These are phyloP conservation scores for Ephemerocybe angulata DNA, from an alignment of 768 basidiomycete genomes.

Conservation along the genomic window DNA sequence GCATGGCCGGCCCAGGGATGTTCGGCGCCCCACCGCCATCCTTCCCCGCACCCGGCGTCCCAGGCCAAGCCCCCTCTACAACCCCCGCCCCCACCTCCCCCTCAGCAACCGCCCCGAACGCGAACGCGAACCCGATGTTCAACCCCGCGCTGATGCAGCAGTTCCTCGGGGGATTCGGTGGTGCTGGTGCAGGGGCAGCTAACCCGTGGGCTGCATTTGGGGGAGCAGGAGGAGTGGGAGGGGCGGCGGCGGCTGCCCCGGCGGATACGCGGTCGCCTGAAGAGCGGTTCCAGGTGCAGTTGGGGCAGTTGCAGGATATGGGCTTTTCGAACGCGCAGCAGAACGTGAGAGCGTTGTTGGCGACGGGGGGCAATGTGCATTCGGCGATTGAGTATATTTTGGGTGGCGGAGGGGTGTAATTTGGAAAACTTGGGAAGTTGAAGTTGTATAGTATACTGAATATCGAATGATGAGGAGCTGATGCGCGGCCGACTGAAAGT, in stretches of 20 bases:
- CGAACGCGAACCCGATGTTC: slow-evolving; percentile 34
- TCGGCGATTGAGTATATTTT: slow-evolving; percentile 92
- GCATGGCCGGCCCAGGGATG: slow-evolving; percentile 17
- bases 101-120: slow-evolving; percentile 9
- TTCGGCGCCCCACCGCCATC: slow-evolving; percentile 22
- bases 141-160: slow-evolving; percentile 46
- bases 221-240: slow-evolving; percentile 23
- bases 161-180: slow-evolving; percentile 29
- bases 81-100: slow-evolving; percentile 36
- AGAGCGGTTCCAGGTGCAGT: slow-evolving; percentile 86
- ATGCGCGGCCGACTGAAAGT: too few species aligned
- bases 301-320: slow-evolving; percentile 94
- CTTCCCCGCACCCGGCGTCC: slow-evolving; percentile 58
- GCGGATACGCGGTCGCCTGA: slow-evolving; percentile 77
- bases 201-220: slow-evolving; percentile 21
- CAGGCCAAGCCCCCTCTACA: slow-evolving; percentile 3
- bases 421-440: too few species aligned
- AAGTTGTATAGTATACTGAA: too few species aligned
- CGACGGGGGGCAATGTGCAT: slow-evolving; percentile 91
- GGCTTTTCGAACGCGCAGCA: slow-evolving; percentile 86
- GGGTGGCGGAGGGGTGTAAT: slow-evolving; percentile 65
- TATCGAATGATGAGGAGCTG: too few species aligned
- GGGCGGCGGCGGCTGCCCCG: slow-evolving; percentile 41
- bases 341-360: slow-evolving; percentile 86
- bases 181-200: slow-evolving; percentile 25